Base-by-base conservation (phyloP, 2,329 filamentous ascomycete species). In the Plenodomus lindquistii region DNA sequence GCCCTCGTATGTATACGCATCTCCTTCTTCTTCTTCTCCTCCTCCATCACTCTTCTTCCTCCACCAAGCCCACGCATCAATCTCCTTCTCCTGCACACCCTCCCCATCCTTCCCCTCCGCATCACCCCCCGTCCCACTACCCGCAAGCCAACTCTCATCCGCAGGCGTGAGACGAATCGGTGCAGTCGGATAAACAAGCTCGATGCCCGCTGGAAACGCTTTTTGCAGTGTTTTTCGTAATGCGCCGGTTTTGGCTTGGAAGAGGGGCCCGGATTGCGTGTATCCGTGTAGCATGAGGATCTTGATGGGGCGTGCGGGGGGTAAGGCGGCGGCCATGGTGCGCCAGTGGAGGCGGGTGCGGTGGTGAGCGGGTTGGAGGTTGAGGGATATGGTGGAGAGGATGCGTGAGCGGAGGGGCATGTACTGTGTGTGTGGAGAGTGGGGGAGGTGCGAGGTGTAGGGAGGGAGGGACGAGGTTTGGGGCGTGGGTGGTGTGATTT, bases 221-320 rank as follows among this genome's bases (percentile, higher is more conserved):
- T 96, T 96, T 52, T 78, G 73, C 48, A 97, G 81, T 44, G 86
- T 78, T 73, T 97, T 96, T 62, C 91, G 85, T 1, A 97, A 79
- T 10, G 90, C 90, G 71, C 91, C 89, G 38, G 90, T 95, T 77
- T 97, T 97, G 71, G 87, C 83, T 69, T 85, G 87, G 82, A 97
- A 97, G 55, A 91, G 79, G 3, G 86, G 74, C 3, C 92, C 91
- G 21, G 89, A 95, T 79, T 97, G 93, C 7, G 93, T 96, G 81
- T 86, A 97, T 73, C 93, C 88, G 62, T 80, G 78, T 11, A 80
- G 73, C 77, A 79, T 78, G 50, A 80, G 70, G 51, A 80, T 70
- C 42, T 75, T 75, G 50, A 80, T 69, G 27, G 70, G 68, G 13
- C 60, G 63, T 11, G 58, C 55, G 15, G 70, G 69, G 1, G 65